phyloP scores from a whole-genome alignment of 2,329 filamentous ascomycete species.

The Nemania sp. region DNA sequence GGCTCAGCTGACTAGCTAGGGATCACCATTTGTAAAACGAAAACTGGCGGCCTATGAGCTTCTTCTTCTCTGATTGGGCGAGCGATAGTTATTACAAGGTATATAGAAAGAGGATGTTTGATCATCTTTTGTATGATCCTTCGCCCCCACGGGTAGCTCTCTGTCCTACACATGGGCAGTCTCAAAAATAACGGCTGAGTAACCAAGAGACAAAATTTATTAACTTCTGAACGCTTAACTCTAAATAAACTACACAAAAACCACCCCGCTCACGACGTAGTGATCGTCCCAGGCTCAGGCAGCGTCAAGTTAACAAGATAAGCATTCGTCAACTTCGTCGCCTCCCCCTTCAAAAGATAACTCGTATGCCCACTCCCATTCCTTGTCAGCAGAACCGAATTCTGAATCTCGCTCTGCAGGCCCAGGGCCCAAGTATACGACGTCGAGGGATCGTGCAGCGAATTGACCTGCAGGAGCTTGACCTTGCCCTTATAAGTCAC shows the following conservation, averaged over 20 bases:
- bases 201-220: too few relatives aligned
- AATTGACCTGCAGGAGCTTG: slow-evolving; percentile 45
- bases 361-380: slow-evolving; percentile 47
- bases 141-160: too few relatives aligned
- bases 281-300: slow-evolving; percentile 36
- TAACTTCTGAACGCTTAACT: neutral
- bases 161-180: too few relatives aligned
- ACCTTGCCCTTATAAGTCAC: slow-evolving; percentile 32
- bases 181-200: too few relatives aligned
- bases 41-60: too few relatives aligned
- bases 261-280: slow-evolving; percentile 6
- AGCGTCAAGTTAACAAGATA: slow-evolving; percentile 42
- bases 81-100: too few relatives aligned
- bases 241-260: neutral
- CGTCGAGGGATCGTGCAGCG: slow-evolving; percentile 46
- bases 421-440: slow-evolving; percentile 44
- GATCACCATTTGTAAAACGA: too few relatives aligned
- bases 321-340: slow-evolving; percentile 36
- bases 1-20: too few relatives aligned
- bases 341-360: slow-evolving; percentile 38
- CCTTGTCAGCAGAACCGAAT: slow-evolving; percentile 44
- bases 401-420: slow-evolving; percentile 39
- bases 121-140: too few relatives aligned
- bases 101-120: too few relatives aligned
- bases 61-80: too few relatives aligned